Evolutionary conservation across 805 yeast species (phyloP).

Genomic region (Blastobotrys chiropterorum): DNA sequence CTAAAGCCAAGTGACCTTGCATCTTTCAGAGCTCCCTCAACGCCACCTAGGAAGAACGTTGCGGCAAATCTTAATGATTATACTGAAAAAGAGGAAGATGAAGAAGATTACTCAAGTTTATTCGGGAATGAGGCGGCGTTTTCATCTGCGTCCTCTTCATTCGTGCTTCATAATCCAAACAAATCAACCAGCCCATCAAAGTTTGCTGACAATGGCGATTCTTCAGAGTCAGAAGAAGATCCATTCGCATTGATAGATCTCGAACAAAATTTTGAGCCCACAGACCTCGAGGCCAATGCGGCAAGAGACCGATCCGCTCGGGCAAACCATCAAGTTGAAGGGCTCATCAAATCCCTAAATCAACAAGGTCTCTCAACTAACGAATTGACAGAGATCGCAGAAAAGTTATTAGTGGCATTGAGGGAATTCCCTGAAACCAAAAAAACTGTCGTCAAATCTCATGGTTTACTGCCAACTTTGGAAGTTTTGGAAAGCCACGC

Average conservation of each 20-base stretch:
- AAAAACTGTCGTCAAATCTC: slow-evolving; percentile 14
- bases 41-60: not conserved
- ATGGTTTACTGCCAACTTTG: slow-evolving; percentile 21
- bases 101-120: slow-evolving; percentile 18
- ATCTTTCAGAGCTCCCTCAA: not conserved
- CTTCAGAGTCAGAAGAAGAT: slow-evolving; percentile 7
- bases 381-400: not conserved
- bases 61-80: slow-evolving; percentile 1
- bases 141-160: not conserved
- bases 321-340: slow-evolving; percentile 6
- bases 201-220: slow-evolving; percentile 1
- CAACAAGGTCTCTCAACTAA: slow-evolving; percentile 5
- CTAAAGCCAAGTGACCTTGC: not conserved
- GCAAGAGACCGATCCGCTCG: slow-evolving; percentile 14
- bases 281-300: slow-evolving; percentile 15
- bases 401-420: slow-evolving; percentile 5
- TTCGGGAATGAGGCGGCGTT: slow-evolving; percentile 9
- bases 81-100: slow-evolving; percentile 15
- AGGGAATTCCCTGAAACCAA: slow-evolving; percentile 15
- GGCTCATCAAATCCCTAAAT: slow-evolving; percentile 4
- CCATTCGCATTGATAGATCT: slow-evolving; percentile 3
- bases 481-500: slow-evolving; percentile 16
- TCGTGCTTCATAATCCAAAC: not conserved
- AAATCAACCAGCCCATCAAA: not conserved
- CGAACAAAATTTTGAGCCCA: slow-evolving; percentile 16